Base-by-base conservation (phyloP, 768 basidiomycete genomes). In the Podaxis sp. region DNA sequence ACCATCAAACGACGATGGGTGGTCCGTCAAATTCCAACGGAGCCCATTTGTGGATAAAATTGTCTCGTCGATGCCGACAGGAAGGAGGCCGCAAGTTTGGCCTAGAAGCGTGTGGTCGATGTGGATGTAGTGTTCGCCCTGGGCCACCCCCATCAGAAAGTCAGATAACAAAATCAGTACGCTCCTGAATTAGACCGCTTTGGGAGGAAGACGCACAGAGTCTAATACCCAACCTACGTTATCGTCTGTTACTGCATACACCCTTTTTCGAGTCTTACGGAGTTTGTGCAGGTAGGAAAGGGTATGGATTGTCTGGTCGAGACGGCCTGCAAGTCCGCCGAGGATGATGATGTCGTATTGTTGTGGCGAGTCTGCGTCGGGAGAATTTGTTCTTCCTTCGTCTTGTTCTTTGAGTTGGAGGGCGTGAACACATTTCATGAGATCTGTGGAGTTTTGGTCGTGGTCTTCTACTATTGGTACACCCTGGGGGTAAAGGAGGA, bases 271-370 rank as follows among this genome's bases (percentile, higher is more conserved):
- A 1, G 66, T 74, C 67, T 80, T 83, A 49, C 92, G 85, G 22
- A 96, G 77, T 72, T 94, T 94, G 74, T 95, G 85, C 1, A 98
- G 75, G 53, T 89, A 83, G 2, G 94, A 91, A 11, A 99, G 81
- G 0, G 93, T 89, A 69, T 97, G 95, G 3, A 96, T 79, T 0
- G 95, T 97, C 69, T 99, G 97, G 73, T 99, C 97, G 3, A 99
- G 79, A 27, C 97, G 86, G 0, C 97, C 97, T 4, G 91, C 83
- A 2, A 99, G 77, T 0, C 97, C 96, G 4, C 97, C 96, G 1
- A 96, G 82, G 36, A 99, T 74, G 52, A 98, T 74, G 24, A 92
- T 79, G 54, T 89, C 85, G 66, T 87, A 85, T 79, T 87, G 76
- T 70, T 73, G 43, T 17, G 37, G 17, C 55, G 9, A 49, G 15